These are phyloP conservation scores for Globisporangium apiculatum DNA, from an alignment of 352 stramenopile genomes.

Conservation along the genomic window DNA sequence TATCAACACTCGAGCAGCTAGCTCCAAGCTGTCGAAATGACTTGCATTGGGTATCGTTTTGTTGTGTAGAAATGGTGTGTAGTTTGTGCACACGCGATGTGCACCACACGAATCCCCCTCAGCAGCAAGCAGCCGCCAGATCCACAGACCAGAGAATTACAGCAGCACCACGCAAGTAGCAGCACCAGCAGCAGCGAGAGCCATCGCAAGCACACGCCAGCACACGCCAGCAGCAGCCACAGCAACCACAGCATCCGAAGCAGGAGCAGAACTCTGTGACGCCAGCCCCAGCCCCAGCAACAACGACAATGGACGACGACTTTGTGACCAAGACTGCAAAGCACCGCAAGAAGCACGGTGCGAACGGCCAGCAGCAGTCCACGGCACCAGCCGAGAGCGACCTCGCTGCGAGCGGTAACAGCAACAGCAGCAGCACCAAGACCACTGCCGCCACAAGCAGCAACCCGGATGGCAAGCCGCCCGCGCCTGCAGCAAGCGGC, in stretches of 20 bases:
- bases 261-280: not conserved
- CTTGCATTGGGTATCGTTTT: no score
- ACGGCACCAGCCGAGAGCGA: not conserved
- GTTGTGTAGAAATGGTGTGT: no score
- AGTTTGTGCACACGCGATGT: no score
- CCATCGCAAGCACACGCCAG: constrained; percentile 1
- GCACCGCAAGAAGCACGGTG: constrained; percentile 53
- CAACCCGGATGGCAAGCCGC: constrained; percentile 3
- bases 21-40: no score
- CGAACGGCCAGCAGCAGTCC: not conserved
- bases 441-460: not conserved
- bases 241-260: not conserved
- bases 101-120: not conserved
- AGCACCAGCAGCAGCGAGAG: not conserved
- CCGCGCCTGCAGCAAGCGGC: constrained; percentile 2
- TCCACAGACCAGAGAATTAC: constrained; percentile 1
- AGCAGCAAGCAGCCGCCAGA: not conserved
- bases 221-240: not conserved
- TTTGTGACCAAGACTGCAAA: constrained; percentile 76
- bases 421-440: constrained; percentile 8
- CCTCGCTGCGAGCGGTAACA: not conserved
- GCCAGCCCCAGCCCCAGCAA: not conserved
- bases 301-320: constrained; percentile 38
- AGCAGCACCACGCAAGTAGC: not conserved
- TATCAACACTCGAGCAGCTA: no score